Conservation (phyloP, 371 early-diverging fungal genomes). For the Circinella umbellata region DNA sequence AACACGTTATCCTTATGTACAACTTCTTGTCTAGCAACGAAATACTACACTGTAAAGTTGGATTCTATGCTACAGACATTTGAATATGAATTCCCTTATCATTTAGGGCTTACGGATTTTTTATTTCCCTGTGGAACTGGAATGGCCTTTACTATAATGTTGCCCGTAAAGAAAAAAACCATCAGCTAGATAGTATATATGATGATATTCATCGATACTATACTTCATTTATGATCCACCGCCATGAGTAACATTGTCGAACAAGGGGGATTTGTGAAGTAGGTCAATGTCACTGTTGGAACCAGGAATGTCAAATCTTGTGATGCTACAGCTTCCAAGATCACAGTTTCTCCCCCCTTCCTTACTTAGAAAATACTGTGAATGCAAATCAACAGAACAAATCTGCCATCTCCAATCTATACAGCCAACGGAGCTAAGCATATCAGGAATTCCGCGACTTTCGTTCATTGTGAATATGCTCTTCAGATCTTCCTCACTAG, state of each 20-base stretch:
- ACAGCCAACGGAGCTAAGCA: neutral
- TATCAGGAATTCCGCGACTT: neutral
- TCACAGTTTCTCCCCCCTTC: neutral
- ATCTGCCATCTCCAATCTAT: slow-evolving; percentile 9
- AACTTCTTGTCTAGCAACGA: neutral
- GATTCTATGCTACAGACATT: neutral
- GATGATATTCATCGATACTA: neutral
- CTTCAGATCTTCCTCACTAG: slow-evolving; percentile 4
- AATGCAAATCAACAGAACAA: neutral
- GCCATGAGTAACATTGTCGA: neutral
- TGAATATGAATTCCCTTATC: neutral
- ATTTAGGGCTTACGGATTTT: neutral
- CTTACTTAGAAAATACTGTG: neutral
- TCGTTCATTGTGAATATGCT: neutral
- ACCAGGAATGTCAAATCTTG: slow-evolving; percentile 4
- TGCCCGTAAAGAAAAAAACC: slow-evolving; percentile 2
- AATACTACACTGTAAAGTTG: neutral
- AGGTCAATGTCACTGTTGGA: neutral
- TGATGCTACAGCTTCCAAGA: slow-evolving; percentile 1
- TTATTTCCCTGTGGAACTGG: neutral
- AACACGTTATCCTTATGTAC: neutral
- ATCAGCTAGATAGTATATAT: slow-evolving; percentile 4
- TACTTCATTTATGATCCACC: neutral
- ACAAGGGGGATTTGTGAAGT: neutral
- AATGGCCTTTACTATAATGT: neutral